These are phyloP conservation scores for Agrocybe pediades DNA, from an alignment of 768 basidiomycete species.

Conservation along the genomic window DNA sequence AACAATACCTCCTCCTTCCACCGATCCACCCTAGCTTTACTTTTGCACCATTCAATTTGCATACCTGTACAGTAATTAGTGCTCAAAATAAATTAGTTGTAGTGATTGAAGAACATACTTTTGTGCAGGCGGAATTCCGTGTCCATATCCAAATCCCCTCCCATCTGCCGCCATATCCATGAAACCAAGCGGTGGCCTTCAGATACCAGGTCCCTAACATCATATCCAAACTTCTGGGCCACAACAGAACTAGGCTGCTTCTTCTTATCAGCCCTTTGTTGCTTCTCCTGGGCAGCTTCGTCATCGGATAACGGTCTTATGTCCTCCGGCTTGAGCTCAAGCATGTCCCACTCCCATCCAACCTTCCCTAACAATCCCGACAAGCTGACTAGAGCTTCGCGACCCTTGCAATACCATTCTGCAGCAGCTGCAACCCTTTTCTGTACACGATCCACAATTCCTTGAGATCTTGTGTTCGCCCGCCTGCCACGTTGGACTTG, in stretches of 20 bases:
- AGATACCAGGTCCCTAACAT: background rate
- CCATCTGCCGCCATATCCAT: no score
- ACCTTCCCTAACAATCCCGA: background rate
- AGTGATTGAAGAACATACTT: background rate
- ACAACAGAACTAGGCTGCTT: background rate
- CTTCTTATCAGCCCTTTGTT: background rate
- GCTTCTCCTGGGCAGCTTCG: background rate
- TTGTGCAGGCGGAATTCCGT: no score
- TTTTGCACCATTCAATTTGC: no score
- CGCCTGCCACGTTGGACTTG: background rate
- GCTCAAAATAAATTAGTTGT: no score
- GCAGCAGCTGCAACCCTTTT: background rate
- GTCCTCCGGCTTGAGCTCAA: background rate
- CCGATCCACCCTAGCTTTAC: background rate
- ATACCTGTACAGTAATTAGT: no score
- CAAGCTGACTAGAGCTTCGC: background rate
- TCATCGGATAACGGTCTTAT: background rate
- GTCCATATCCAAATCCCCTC: no score
- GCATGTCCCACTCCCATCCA: background rate
- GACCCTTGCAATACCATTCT: background rate
- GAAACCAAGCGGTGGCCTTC: background rate
- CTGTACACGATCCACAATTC: background rate
- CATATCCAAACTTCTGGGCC: background rate
- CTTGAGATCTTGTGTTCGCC: background rate
- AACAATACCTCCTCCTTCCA: conserved; percentile 1